Base-by-base conservation (phyloP, 768 basidiomycete genomes). In the Boletus bicolor region DNA sequence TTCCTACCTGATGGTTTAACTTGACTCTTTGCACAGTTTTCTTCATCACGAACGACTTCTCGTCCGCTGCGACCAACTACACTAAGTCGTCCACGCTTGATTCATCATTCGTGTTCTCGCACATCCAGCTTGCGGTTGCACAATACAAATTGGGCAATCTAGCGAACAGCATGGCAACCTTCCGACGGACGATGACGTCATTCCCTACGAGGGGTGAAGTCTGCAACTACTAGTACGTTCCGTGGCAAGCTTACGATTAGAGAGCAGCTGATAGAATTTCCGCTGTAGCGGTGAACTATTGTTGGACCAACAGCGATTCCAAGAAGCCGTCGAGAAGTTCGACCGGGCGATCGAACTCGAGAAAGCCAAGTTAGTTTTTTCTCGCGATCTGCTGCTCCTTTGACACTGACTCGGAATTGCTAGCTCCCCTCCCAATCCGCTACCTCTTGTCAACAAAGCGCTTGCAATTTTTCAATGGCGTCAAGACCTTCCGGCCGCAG, bases 381-480 rank as follows among this genome's bases (percentile, higher is more conserved):
- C 30, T 15, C 6, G n/a, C 11, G 0, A 6, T 44, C 10, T 11
- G n/a, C 6, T 2, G 9, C 9, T 42, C 6, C 9, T 19, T 50
- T 35, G 19, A 38, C 4, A 42, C 49, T 63, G 34, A 55, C 19
- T 37, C 8, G 5, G 12, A 26, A n/a, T 32, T 4, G 67, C 62
- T 58, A 76, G 55, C 65, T 82, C 66, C 66, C 87, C 79, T 26
- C 75, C 76, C 50, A 99, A 98, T 70, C 96, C 97, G 24, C 80
- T 98, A 4, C 90, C 96, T 0, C 77, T 96, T 43, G 94, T 98
- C 51, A 99, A 99, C 85, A 97, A 96, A 69, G 94, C 95, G n/a
- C 86, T 98, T 21, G 89, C 93, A 0, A 67, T 98, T 46, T 98
- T 87, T 81, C 97, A 98, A 75, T 93, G 89, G 90, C 91, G 92